These are phyloP conservation scores for Tulasnella sp. DNA, from an alignment of 768 basidiomycete genomes.

Conservation along the genomic window DNA sequence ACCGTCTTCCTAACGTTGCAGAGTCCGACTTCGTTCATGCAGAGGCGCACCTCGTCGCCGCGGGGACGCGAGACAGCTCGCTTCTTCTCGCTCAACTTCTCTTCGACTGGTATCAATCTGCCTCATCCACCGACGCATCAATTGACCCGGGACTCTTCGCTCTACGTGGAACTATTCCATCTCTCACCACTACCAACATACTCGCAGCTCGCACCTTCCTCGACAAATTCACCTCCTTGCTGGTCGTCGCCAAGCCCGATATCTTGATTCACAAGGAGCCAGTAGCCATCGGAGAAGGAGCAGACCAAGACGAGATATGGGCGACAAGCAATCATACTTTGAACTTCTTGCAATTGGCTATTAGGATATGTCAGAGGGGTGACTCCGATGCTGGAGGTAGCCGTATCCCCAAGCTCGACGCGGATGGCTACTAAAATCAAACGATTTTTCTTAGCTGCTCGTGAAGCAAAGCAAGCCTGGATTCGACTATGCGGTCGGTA, in stretches of 20 bases:
- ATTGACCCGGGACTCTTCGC: conserved; percentile 72
- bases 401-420: background rate
- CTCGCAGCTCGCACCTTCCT: conserved; percentile 95
- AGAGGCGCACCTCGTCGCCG: conserved; percentile 80
- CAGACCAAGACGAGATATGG: conserved; percentile 59
- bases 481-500: conserved; percentile 82
- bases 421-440: conserved; percentile 43
- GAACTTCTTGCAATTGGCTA: conserved; percentile 90
- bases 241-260: conserved; percentile 55
- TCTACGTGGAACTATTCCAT: conserved; percentile 84
- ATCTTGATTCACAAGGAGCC: conserved; percentile 46
- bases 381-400: conserved; percentile 26
- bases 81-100: conserved; percentile 84
- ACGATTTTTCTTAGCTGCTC: conserved; percentile 72
- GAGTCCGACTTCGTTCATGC: conserved; percentile 77
- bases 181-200: conserved; percentile 84
- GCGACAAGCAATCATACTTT: conserved; percentile 75
- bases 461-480: conserved; percentile 69
- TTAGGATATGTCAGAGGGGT: conserved; percentile 72
- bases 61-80: conserved; percentile 88
- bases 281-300: conserved; percentile 56
- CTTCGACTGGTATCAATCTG: conserved; percentile 66
- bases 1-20: conserved; percentile 42
- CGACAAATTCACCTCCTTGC: conserved; percentile 68
- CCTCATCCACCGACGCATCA: conserved; percentile 40